phyloP scores from a whole-genome alignment of 2,329 filamentous ascomycete species.

The Colletotrichum acutatum region DNA sequence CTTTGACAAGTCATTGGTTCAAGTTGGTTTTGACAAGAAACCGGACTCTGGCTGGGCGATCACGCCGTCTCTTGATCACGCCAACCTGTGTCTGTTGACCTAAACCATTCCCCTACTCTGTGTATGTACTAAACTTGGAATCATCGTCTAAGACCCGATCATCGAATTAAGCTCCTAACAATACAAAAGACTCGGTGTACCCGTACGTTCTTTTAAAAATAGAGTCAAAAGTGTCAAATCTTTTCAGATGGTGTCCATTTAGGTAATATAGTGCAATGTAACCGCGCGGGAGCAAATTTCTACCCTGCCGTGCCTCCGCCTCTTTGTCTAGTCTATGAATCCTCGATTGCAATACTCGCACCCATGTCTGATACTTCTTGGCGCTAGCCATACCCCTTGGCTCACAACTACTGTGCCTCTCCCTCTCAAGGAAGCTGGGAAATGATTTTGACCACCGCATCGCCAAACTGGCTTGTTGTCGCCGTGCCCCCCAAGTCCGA shows the following conservation, averaged over 20 bases:
- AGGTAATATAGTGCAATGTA: not conserved
- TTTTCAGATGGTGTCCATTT: not conserved
- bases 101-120: too few relatives aligned
- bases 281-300: not conserved
- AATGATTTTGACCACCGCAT: not conserved
- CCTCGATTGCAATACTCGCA: not conserved
- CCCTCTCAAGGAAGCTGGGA: not conserved
- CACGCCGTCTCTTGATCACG: too few relatives aligned
- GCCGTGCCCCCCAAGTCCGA: not conserved
- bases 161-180: too few relatives aligned
- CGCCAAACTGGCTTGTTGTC: not conserved
- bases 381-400: not conserved
- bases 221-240: too few relatives aligned
- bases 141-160: too few relatives aligned
- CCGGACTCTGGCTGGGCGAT: not conserved
- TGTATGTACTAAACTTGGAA: too few relatives aligned
- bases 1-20: not conserved
- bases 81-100: too few relatives aligned
- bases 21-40: not conserved
- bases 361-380: not conserved
- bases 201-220: too few relatives aligned
- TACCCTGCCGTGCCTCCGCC: not conserved
- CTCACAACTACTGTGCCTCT: not conserved
- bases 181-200: too few relatives aligned
- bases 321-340: not conserved